These are phyloP conservation scores for Luffa aegyptiaca DNA, from an alignment of 306 rosid species.

Conservation along the genomic window DNA sequence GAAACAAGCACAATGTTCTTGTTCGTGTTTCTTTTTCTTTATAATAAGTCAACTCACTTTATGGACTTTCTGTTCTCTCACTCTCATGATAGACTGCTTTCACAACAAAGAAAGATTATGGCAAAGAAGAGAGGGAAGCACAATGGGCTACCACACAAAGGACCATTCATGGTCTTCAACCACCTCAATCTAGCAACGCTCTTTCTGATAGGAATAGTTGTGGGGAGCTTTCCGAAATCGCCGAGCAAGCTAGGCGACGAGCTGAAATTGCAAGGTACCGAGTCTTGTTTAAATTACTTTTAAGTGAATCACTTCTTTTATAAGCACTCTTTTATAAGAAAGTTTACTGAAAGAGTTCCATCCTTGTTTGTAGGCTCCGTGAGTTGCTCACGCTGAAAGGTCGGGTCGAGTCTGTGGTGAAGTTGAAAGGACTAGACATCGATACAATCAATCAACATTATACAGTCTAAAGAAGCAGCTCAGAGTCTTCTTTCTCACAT, in stretches of 20 bases:
- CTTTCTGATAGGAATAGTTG: slow-evolving; percentile 57
- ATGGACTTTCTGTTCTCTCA: not conserved
- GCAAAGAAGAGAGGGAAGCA: slow-evolving; percentile 98
- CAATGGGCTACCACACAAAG: slow-evolving; percentile 99
- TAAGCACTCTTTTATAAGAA: no score
- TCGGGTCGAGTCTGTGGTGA: slow-evolving; percentile 95
- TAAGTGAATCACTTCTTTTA: slow-evolving; percentile 10
- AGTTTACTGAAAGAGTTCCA: no score
- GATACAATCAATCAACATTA: slow-evolving; percentile 90
- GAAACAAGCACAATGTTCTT: no score
- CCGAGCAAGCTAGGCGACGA: slow-evolving; percentile 93
- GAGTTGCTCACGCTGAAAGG: slow-evolving; percentile 88
- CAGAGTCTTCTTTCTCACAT: not conserved
- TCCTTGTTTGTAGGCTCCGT: slow-evolving; percentile 35
- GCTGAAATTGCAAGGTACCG: slow-evolving; percentile 91
- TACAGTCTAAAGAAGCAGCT: slow-evolving; percentile 43
- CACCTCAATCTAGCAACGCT: slow-evolving; percentile 57
- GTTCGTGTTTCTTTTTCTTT: not conserved
- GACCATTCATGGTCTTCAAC: slow-evolving; percentile 96
- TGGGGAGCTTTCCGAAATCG: slow-evolving; percentile 95
- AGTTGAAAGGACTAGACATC: slow-evolving; percentile 94
- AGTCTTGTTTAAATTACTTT: not conserved
- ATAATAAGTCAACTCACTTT: not conserved
- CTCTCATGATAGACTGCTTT: slow-evolving; percentile 70
- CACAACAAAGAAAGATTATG: slow-evolving; percentile 95